Percentiles rank a stretch among this genome's conserved stretches.
Evolutionary conservation across 2,329 filamentous ascomycete species (phyloP).

Genomic region (Beauveria asiatica): DNA sequence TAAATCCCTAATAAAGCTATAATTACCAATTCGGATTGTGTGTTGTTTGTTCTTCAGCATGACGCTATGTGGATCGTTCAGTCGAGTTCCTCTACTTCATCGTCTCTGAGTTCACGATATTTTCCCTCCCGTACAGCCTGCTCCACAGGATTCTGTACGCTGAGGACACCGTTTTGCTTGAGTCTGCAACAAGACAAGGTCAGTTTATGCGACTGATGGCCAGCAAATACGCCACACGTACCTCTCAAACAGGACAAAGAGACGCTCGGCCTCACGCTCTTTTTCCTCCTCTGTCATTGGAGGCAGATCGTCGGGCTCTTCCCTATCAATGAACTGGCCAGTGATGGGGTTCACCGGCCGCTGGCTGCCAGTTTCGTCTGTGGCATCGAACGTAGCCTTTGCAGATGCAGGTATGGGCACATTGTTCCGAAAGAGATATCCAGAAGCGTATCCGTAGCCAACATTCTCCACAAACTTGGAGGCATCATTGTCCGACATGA

Average conservation of each 20-base stretch:
- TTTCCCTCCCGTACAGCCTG: constrained; percentile 60
- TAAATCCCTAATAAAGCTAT: not conserved
- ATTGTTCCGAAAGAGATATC: constrained; percentile 79
- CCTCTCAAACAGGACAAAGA: constrained; percentile 89
- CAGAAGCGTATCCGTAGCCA: constrained; percentile 88
- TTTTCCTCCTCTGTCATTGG: constrained; percentile 90
- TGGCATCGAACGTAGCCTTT: constrained; percentile 35
- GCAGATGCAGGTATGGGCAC: constrained; percentile 65
- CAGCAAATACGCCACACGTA: constrained; percentile 24
- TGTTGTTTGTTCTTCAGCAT: not conserved
- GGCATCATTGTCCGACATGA: constrained; percentile 74
- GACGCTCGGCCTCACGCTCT: constrained; percentile 77
- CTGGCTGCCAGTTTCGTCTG: constrained; percentile 19
- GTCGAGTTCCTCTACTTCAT: constrained; percentile 37
- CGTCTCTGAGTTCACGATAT: constrained; percentile 58
- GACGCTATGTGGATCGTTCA: constrained; percentile 4
- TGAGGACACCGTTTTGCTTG: constrained; percentile 65
- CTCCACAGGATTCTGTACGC: constrained; percentile 71
- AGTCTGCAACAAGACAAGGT: constrained; percentile 32
- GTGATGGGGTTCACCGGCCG: constrained; percentile 72
- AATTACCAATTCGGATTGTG: too few species aligned
- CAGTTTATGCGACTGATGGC: not conserved
- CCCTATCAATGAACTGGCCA: constrained; percentile 67
- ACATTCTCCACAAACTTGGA: constrained; percentile 80
- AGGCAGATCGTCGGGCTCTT: constrained; percentile 48